A percentile compares a stretch with the other conserved stretches of the same genome.
Conservation (phyloP, 257 asterid genomes). For the Penstemon eatonii region DNA sequence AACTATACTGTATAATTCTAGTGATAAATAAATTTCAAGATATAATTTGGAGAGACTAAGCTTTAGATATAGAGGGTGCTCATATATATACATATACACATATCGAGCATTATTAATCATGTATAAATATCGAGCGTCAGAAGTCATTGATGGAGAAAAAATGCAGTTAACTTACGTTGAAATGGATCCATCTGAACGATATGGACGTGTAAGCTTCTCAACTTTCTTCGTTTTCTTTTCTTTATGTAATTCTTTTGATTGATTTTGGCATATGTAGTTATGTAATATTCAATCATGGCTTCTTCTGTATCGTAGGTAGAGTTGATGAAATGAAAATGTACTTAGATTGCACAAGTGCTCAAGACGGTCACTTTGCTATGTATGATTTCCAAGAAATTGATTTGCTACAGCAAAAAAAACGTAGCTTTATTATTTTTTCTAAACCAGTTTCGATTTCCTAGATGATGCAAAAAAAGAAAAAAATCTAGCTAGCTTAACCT, state of each 20-base stretch:
- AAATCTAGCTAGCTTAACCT: too few relatives aligned
- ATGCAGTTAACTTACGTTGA: slow-evolving; percentile 49
- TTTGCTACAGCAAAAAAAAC: too few relatives aligned
- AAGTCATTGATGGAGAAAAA: slow-evolving; percentile 38
- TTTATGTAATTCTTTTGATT: background rate
- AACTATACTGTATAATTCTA: background rate
- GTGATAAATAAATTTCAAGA: background rate
- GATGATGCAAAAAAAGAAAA: too few relatives aligned
- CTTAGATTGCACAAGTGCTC: background rate
- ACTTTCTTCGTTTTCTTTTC: background rate
- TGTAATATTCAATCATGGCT: background rate
- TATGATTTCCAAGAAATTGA: background rate
- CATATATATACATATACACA: background rate
- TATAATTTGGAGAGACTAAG: background rate
- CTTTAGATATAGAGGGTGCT: background rate
- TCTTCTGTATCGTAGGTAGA: too few relatives aligned
- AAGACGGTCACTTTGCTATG: too few relatives aligned
- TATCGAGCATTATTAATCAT: slow-evolving; percentile 27
- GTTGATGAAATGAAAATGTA: slow-evolving; percentile 4
- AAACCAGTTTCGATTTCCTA: too few relatives aligned
- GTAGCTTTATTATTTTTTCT: too few relatives aligned
- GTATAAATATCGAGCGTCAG: slow-evolving; percentile 37
- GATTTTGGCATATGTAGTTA: background rate
- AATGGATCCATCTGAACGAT: slow-evolving; percentile 75
- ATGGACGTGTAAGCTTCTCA: slow-evolving; percentile 69